Percentiles rank a stretch among this genome's conserved stretches.
phyloP scores from a whole-genome alignment of 1,139 yeast species.

The Protomyces inouyei region DNA sequence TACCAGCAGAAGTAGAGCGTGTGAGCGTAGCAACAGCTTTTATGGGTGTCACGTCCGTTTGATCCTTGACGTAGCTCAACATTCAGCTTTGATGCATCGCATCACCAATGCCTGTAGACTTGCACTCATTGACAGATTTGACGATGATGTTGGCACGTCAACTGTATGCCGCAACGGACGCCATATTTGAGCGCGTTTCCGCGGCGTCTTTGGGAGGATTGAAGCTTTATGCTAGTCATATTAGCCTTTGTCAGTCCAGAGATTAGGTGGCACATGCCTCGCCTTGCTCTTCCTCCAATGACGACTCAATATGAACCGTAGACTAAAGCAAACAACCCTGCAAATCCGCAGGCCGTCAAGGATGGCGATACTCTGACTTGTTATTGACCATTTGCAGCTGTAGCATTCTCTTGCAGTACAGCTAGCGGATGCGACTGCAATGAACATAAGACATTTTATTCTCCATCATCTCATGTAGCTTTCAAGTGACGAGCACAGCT shows the following conservation, averaged over 20 bases:
- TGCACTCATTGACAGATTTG: slow-evolving; percentile 12
- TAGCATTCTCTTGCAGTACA: too few species aligned
- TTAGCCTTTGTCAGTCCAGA: not conserved
- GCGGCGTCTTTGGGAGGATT: not conserved
- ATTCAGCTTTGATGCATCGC: slow-evolving; percentile 22
- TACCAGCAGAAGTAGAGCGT: not conserved
- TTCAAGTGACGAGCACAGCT: too few species aligned
- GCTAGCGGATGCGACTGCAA: too few species aligned
- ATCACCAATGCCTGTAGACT: slow-evolving; percentile 12
- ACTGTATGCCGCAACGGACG: slow-evolving; percentile 1
- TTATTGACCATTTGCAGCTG: too few species aligned
- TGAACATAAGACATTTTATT: too few species aligned
- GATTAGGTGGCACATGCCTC: not conserved
- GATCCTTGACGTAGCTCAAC: slow-evolving; percentile 23
- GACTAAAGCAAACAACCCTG: slow-evolving; percentile 25
- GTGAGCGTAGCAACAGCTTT: not conserved
- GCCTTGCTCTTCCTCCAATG: slow-evolving; percentile 1
- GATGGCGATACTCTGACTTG: too few species aligned
- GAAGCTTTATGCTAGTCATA: slow-evolving; percentile 1
- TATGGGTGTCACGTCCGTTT: not conserved
- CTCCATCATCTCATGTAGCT: too few species aligned
- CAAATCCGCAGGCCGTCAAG: slow-evolving; percentile 24
- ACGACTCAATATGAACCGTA: slow-evolving; percentile 12
- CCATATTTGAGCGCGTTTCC: slow-evolving; percentile 15
- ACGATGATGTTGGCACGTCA: slow-evolving; percentile 16